These are phyloP conservation scores for Trichoderma erinaceum DNA, from an alignment of 495 filamentous ascomycete species.

Conservation along the genomic window DNA sequence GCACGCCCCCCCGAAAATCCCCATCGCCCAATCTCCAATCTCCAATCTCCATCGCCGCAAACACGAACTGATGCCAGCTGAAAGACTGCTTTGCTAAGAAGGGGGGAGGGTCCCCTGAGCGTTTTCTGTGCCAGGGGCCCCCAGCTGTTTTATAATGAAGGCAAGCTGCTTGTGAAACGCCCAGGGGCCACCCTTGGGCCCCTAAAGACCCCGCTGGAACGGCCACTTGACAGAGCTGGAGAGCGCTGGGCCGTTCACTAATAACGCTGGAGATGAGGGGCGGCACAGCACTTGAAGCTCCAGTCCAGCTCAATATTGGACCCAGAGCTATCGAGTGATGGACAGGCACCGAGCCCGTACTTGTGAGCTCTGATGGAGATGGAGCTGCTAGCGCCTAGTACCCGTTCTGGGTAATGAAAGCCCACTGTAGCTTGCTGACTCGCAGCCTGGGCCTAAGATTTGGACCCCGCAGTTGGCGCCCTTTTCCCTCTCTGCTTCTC, in stretches of 20 bases:
- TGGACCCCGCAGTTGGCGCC: background rate
- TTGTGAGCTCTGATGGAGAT: too few relatives aligned
- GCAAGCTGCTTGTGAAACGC: background rate
- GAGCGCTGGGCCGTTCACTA: too few relatives aligned
- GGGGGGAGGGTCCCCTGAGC: background rate
- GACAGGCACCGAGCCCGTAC: too few relatives aligned
- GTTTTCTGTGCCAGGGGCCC: background rate
- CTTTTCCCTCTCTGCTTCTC: background rate
- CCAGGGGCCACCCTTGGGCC: background rate
- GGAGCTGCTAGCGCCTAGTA: too few relatives aligned
- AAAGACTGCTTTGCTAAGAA: too few relatives aligned
- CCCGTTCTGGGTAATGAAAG: background rate
- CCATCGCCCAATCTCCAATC: background rate
- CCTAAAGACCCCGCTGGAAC: background rate
- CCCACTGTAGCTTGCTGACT: slow-evolving; percentile 1
- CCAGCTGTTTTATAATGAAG: slow-evolving; percentile 6
- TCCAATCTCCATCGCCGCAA: background rate
- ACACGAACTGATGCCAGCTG: too few relatives aligned
- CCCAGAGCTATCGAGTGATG: too few relatives aligned
- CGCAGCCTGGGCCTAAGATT: background rate
- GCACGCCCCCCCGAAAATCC: too few relatives aligned
- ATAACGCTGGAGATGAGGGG: too few relatives aligned
- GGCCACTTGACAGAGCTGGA: background rate
- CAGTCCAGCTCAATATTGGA: too few relatives aligned
- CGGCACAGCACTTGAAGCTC: too few relatives aligned